Evolutionary conservation across 495 filamentous ascomycete genomes (phyloP), one percentile per base, ranked within the genome.

Genomic region (Aspergillus conjunctus): DNA sequence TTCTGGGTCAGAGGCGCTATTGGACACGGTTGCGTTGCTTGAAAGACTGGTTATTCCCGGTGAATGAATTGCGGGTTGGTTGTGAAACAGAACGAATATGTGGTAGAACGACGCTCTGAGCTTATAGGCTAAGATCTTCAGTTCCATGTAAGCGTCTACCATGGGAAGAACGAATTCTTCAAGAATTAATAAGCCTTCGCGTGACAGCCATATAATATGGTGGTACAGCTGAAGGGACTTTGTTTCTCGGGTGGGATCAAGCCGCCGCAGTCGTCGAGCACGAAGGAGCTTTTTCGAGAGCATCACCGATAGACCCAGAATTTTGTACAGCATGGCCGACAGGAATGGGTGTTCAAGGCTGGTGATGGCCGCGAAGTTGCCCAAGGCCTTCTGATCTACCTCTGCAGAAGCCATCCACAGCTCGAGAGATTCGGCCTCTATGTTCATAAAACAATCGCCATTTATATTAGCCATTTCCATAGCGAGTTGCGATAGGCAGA

Each of bases 41-140:
- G 58, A 67, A 17, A 67, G 75, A 67, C 65, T 74, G 58, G 69
- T 60, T 53, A 79, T 74, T 18, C 79, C 76, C 45, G 77, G 66
- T 17, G 77, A 73, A 50, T 79, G 79, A 60, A 87, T 71, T 6
- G 80, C 76, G 9, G 87, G 87, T 51, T 86, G 78, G 73, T 97
- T 96, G 77, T 96, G 91, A 70, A 97, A 98, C 15, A 97, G 82
- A 53, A 96, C 96, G 69, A 96, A 97, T 59, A 98, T 91, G 76
- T 98, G 94, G 66, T 94, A 93, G 67, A 97, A 96, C 26, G 88
- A 92, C 7, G 95, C 94, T 59, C 91, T 87, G 20, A 98, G 83
- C 75, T 98, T 98, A 74, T 89, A 89, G 8, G 90, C 86, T 52
- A 98, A 83, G 10, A 98, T 92, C 65, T 91, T 91, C 20, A 92